Evolutionary conservation across 305 asterid species (phyloP).

Genomic region (Striga hermonthica): DNA sequence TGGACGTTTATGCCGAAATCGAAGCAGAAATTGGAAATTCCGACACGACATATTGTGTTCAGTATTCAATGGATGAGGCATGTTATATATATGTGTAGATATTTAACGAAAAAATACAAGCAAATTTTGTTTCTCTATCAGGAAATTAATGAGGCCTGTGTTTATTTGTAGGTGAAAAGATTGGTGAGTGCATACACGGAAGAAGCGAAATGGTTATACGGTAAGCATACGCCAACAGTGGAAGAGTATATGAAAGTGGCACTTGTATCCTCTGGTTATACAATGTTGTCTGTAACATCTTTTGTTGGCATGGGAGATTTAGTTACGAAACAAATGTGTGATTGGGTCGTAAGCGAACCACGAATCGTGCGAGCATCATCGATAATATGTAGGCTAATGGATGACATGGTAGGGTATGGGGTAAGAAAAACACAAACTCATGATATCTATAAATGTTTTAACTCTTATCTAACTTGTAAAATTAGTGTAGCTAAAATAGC

Average conservation of each 20-base stretch:
- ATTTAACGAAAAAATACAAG: neutral
- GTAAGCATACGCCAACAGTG: constrained; percentile 31
- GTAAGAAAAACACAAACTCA: no score
- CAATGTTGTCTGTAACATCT: constrained; percentile 33
- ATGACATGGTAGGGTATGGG: constrained; percentile 39
- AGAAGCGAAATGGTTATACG: constrained; percentile 42
- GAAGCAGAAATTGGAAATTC: constrained; percentile 31
- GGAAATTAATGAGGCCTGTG: neutral
- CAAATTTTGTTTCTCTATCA: neutral
- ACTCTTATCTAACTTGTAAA: no score
- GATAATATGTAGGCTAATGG: constrained; percentile 34
- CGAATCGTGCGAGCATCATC: constrained; percentile 34
- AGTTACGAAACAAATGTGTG: constrained; percentile 25
- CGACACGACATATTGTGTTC: constrained; percentile 25
- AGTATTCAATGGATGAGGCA: constrained; percentile 42
- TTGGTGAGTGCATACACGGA: constrained; percentile 29
- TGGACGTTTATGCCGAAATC: constrained; percentile 37
- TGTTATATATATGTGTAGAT: neutral
- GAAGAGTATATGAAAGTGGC: constrained; percentile 46
- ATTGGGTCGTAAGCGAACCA: constrained; percentile 39
- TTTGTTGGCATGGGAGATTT: constrained; percentile 37
- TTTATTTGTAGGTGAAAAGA: constrained; percentile 38
- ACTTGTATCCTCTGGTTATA: constrained; percentile 25
- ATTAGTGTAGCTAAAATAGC: no score
- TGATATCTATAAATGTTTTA: no score